These are phyloP conservation scores for Nepenthes gracilis DNA, from an alignment of 148 eudicot genomes.

Conservation along the genomic window DNA sequence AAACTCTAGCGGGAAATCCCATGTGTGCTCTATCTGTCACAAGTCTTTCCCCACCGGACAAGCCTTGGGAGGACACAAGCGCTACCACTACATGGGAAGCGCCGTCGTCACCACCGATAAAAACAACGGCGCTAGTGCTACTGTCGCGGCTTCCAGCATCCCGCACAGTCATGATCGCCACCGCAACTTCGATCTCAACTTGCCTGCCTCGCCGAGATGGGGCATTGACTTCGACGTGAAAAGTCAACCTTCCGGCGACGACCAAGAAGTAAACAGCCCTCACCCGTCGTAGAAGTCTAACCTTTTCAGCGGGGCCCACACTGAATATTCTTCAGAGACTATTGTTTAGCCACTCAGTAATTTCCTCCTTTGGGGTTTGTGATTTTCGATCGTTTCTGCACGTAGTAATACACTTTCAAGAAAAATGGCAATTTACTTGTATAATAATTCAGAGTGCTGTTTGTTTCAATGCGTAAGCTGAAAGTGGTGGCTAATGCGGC, in stretches of 20 bases:
- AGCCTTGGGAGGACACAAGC: slow-evolving; percentile 15
- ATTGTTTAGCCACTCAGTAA: too few species aligned
- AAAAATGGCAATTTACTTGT: too few species aligned
- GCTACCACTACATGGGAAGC: slow-evolving; percentile 25
- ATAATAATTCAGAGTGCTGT: too few species aligned
- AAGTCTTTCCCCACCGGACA: slow-evolving; percentile 28
- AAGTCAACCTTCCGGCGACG: slow-evolving; percentile 1
- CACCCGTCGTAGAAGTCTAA: slow-evolving; percentile 71
- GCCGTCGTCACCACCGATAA: slow-evolving; percentile 13
- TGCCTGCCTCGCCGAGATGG: slow-evolving; percentile 33
- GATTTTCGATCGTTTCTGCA: too few species aligned
- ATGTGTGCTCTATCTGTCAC: slow-evolving; percentile 33
- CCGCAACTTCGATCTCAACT: slow-evolving; percentile 59
- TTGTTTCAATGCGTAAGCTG: too few species aligned
- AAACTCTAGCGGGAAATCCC: slow-evolving; percentile 15
- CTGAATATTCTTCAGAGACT: too few species aligned
- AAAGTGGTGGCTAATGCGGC: too few species aligned
- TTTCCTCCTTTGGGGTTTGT: too few species aligned
- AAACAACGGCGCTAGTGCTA: slow-evolving; percentile 2
- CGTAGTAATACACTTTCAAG: too few species aligned
- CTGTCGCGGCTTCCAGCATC: background rate
- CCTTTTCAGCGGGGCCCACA: slow-evolving; percentile 5
- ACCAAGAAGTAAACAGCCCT: slow-evolving; percentile 78
- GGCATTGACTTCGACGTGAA: slow-evolving; percentile 20
- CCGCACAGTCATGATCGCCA: slow-evolving; percentile 1